Evolutionary conservation across 2,329 filamentous ascomycete genomes (phyloP).

Genomic region (Aspergillus sp.): DNA sequence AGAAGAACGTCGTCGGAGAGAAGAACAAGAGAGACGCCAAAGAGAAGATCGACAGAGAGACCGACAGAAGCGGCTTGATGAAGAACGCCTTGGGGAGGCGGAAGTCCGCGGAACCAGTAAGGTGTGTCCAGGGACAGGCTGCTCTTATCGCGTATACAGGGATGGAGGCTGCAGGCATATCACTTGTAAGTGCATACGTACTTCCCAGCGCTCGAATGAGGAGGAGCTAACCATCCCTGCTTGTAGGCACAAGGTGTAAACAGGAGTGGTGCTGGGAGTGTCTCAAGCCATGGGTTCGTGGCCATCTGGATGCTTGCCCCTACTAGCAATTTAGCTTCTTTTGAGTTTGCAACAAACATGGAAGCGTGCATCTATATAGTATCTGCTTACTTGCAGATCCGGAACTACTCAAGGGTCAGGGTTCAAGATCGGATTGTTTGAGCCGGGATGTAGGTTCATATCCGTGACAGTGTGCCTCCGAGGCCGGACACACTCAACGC

Average conservation of each 20-base stretch:
- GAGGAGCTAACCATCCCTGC: neutral
- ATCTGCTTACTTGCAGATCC: conserved; percentile 3
- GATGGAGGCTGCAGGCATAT: conserved; percentile 6
- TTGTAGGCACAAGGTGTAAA: conserved; percentile 1
- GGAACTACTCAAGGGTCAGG: neutral
- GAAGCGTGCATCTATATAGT: neutral
- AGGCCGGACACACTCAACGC: neutral
- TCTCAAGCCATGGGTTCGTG: neutral
- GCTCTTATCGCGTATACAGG: conserved; percentile 4
- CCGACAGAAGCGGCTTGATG: neutral
- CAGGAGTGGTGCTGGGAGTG: neutral
- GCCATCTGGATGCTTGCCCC: neutral
- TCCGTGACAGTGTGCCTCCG: neutral
- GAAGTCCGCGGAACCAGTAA: conserved; percentile 1
- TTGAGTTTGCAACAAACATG: neutral
- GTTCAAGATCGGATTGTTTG: neutral
- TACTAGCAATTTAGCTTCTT: neutral
- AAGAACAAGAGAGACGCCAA: neutral
- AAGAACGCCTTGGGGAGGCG: conserved; percentile 1
- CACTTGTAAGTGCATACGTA: neutral
- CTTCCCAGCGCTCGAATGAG: neutral
- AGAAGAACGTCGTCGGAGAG: neutral
- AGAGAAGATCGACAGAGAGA: neutral
- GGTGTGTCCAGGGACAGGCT: neutral
- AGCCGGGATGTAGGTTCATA: neutral